Conservation (phyloP, 768 basidiomycete species). For the Phylloporus rhodoxanthus region DNA sequence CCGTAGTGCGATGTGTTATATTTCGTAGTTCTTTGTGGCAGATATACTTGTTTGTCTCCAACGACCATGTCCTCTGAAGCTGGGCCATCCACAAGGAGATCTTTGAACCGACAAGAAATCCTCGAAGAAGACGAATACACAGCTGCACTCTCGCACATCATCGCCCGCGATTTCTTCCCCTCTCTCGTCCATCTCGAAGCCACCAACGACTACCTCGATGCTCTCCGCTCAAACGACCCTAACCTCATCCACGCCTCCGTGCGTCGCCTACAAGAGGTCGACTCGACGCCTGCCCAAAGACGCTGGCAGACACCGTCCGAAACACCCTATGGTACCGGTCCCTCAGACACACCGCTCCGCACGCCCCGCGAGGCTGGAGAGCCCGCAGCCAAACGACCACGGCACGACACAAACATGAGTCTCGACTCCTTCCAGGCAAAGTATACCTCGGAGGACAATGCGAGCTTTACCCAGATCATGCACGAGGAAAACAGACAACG, state of each 20-base stretch:
- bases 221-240: constrained; percentile 69
- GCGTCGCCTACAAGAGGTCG: constrained; percentile 60
- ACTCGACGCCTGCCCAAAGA: constrained; percentile 41
- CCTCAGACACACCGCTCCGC: constrained; percentile 63
- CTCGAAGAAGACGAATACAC: constrained; percentile 96
- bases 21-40: background rate
- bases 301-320: constrained; percentile 45
- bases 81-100: constrained; percentile 38
- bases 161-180: constrained; percentile 97
- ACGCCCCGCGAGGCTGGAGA: constrained; percentile 37
- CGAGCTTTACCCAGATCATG: constrained; percentile 90
- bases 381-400: constrained; percentile 49
- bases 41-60: background rate
- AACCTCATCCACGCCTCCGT: constrained; percentile 72
- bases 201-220: constrained; percentile 81
- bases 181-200: constrained; percentile 86
- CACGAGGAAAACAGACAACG: constrained; percentile 82
- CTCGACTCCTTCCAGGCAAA: constrained; percentile 85
- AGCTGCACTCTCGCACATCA: constrained; percentile 81
- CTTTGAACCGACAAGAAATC: constrained; percentile 65
- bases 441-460: constrained; percentile 96
- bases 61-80: constrained; percentile 28
- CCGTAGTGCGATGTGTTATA: background rate
- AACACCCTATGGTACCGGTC: constrained; percentile 58
- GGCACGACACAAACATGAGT: constrained; percentile 55